These are phyloP conservation scores for Scenedesmus sp. DNA, from an alignment of 163 green algal genomes.

Conservation along the genomic window DNA sequence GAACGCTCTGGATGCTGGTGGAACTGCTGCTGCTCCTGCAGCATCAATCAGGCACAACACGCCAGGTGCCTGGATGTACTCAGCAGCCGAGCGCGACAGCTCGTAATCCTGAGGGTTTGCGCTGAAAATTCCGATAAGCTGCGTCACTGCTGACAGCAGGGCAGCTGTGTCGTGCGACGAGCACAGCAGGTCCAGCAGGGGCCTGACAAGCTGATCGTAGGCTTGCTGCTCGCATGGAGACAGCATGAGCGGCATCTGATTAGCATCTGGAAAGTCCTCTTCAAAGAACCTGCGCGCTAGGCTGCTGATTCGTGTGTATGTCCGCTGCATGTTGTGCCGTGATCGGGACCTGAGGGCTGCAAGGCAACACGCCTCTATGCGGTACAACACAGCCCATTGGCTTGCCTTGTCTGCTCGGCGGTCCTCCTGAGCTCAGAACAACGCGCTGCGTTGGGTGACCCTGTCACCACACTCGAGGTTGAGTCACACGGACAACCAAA, in stretches of 20 bases:
- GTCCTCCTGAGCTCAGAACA: too few species aligned
- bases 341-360: neutral
- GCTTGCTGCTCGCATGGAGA: slow-evolving; percentile 15
- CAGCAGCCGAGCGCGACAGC: neutral
- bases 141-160: neutral
- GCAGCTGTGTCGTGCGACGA: neutral
- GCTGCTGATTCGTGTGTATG: slow-evolving; percentile 5
- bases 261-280: slow-evolving; percentile 28
- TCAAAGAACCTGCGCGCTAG: slow-evolving; percentile 47
- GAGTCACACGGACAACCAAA: neutral
- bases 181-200: slow-evolving; percentile 6
- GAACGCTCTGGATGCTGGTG: neutral
- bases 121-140: neutral
- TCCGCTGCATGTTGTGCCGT: slow-evolving; percentile 23
- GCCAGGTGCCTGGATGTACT: slow-evolving; percentile 31
- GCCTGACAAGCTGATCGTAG: neutral
- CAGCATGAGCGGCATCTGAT: slow-evolving; percentile 22
- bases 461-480: neutral
- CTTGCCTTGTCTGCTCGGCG: too few species aligned
- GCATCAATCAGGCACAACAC: slow-evolving; percentile 20
- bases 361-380: too few species aligned
- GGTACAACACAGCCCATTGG: too few species aligned
- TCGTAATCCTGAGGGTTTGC: neutral
- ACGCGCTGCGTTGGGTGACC: neutral
- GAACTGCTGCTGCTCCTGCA: neutral